Percentiles rank a stretch among this genome's conserved stretches.
These are phyloP conservation scores for Aotearoamyces nothofagi DNA, from an alignment of 2,329 filamentous ascomycete species.

Conservation along the genomic window DNA sequence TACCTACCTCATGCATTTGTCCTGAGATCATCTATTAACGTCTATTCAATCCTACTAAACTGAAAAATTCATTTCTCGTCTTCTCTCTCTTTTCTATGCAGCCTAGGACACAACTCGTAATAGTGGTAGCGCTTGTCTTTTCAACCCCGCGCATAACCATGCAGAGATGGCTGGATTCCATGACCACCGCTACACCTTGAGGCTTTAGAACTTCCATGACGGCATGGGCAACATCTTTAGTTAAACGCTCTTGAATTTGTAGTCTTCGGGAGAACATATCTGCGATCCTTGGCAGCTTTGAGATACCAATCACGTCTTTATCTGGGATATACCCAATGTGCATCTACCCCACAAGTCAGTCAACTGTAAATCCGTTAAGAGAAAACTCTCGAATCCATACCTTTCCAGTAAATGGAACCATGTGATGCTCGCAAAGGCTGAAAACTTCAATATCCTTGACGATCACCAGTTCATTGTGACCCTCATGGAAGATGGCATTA, in stretches of 20 bases:
- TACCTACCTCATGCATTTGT: conserved; percentile 1
- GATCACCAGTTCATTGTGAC: conserved; percentile 93
- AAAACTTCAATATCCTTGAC: conserved; percentile 96
- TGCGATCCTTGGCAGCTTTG: conserved; percentile 87
- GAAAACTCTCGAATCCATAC: conserved; percentile 28
- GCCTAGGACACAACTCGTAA: conserved; percentile 95
- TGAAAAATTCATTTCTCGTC: conserved; percentile 91
- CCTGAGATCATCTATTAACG: too few species aligned
- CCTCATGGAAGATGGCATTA: conserved; percentile 86
- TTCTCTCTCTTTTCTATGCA: conserved; percentile 87
- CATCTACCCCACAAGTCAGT: conserved; percentile 49
- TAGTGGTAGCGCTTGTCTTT: conserved; percentile 74
- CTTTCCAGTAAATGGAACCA: conserved; percentile 94
- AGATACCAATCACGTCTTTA: conserved; percentile 83
- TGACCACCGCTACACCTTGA: conserved; percentile 89
- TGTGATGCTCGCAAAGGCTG: conserved; percentile 89
- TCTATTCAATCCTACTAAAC: conserved; percentile 51
- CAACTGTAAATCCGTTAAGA: not conserved
- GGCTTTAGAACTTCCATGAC: conserved; percentile 88
- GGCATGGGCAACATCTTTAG: conserved; percentile 92
- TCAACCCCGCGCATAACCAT: conserved; percentile 99
- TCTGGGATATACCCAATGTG: conserved; percentile 97
- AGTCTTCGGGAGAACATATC: conserved; percentile 92
- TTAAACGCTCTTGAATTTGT: conserved; percentile 92
- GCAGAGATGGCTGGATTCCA: conserved; percentile 92